phyloP scores from a whole-genome alignment of 2,329 filamentous ascomycete species.

The Mycosphaerella sp. region DNA sequence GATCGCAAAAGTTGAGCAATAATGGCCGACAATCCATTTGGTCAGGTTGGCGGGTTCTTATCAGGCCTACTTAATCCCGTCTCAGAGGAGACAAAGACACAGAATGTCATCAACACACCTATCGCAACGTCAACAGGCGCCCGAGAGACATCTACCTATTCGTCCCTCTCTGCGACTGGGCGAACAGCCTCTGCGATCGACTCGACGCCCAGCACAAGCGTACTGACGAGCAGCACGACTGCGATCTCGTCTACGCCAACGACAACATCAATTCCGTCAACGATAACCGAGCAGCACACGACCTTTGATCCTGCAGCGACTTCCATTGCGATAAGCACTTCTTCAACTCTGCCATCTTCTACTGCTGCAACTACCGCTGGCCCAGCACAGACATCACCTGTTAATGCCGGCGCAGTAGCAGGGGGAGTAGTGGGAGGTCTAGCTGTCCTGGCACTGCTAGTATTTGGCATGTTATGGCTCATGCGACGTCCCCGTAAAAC shows the following conservation, averaged over 20 bases:
- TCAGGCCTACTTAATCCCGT: neutral
- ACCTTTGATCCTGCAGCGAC: neutral
- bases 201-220: neutral
- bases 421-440: slow-evolving; percentile 10
- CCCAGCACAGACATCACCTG: neutral
- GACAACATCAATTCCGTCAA: neutral
- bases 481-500: slow-evolving; percentile 3
- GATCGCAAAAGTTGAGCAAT: neutral
- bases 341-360: neutral
- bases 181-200: neutral
- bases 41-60: slow-evolving; percentile 1
- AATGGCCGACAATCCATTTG: slow-evolving; percentile 2
- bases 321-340: neutral
- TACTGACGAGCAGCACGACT: neutral
- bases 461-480: slow-evolving; percentile 8
- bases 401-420: slow-evolving; percentile 5
- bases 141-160: neutral
- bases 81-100: neutral
- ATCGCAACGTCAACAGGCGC: neutral
- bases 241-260: neutral
- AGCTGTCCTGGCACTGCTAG: slow-evolving; percentile 7
- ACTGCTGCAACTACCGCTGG: neutral
- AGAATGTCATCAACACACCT: neutral
- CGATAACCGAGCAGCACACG: neutral
- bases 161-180: neutral